Conservation (phyloP, 352 stramenopile genomes). For the Pythium vanterpoolii region DNA sequence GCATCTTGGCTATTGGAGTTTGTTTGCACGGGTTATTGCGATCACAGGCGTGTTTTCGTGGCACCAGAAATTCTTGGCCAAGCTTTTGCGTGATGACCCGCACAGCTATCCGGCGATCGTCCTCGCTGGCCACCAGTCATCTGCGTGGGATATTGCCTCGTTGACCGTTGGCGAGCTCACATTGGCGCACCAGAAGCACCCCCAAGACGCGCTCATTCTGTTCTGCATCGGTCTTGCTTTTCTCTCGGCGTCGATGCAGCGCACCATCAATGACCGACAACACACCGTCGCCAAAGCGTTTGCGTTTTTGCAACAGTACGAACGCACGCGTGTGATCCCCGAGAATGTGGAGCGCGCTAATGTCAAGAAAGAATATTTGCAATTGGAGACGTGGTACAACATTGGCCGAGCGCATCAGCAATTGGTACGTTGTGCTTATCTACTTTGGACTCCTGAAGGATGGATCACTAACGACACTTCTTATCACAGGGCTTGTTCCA, state of each 20-base stretch:
- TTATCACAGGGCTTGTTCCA: constrained; percentile 71
- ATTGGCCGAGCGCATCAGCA: constrained; percentile 83
- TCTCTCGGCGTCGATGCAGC: constrained; percentile 80
- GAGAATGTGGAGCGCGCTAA: constrained; percentile 35
- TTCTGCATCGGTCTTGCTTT: constrained; percentile 86
- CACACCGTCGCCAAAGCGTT: constrained; percentile 85
- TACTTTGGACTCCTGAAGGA: not conserved
- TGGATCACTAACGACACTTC: not conserved
- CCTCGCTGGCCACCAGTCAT: constrained; percentile 79
- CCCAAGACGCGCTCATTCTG: constrained; percentile 67
- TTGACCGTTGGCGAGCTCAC: constrained; percentile 83
- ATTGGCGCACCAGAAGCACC: constrained; percentile 74
- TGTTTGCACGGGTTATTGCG: constrained; percentile 81
- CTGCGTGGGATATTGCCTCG: constrained; percentile 81
- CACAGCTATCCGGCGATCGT: constrained; percentile 79
- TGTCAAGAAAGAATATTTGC: constrained; percentile 58
- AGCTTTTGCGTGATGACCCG: constrained; percentile 71
- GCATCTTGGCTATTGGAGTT: constrained; percentile 82
- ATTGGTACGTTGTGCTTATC: constrained; percentile 78
- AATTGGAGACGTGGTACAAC: constrained; percentile 86
- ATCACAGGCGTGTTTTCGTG: constrained; percentile 84
- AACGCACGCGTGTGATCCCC: constrained; percentile 44
- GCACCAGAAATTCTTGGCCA: constrained; percentile 86
- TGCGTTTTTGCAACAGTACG: constrained; percentile 82
- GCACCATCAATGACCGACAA: constrained; percentile 82